These are phyloP conservation scores for Tricholoma sp. DNA, from an alignment of 768 basidiomycete species.

Conservation along the genomic window DNA sequence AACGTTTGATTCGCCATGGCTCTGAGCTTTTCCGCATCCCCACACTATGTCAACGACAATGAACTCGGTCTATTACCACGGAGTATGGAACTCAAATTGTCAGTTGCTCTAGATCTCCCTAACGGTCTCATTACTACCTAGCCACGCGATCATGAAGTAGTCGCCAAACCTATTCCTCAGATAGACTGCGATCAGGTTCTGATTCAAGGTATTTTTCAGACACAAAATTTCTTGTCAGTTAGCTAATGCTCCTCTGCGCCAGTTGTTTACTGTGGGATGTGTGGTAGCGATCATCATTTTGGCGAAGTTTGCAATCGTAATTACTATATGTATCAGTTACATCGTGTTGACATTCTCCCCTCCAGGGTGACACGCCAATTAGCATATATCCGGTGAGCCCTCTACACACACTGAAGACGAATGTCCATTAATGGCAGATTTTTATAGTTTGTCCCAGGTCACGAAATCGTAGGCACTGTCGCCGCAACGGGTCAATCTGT, in stretches of 20 bases:
- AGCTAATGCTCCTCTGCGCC: background rate
- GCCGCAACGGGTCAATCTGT: constrained; percentile 45
- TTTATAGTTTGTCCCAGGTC: constrained; percentile 37
- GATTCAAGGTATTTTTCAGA: constrained; percentile 44
- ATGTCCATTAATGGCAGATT: background rate
- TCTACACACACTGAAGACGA: background rate
- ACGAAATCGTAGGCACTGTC: constrained; percentile 29
- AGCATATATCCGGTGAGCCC: constrained; percentile 60
- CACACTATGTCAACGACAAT: constrained; percentile 34
- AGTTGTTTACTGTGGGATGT: constrained; percentile 45
- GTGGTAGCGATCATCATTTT: constrained; percentile 57
- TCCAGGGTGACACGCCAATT: constrained; percentile 54
- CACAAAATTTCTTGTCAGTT: background rate
- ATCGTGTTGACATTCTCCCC: constrained; percentile 1
- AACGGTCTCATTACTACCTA: constrained; percentile 9
- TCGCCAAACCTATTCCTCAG: constrained; percentile 45
- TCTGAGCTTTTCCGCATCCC: background rate
- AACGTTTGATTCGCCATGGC: too few species aligned
- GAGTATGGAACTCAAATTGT: constrained; percentile 29
- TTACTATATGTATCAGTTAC: background rate
- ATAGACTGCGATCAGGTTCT: constrained; percentile 52
- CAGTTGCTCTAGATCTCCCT: background rate
- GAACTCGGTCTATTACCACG: constrained; percentile 72
- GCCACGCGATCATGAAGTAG: constrained; percentile 49
- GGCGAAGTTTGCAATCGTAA: constrained; percentile 38